Percentiles rank a stretch among this genome's conserved stretches.
Evolutionary conservation across 2,329 filamentous ascomycete species (phyloP).

Genomic region (Remersonia thermophila): DNA sequence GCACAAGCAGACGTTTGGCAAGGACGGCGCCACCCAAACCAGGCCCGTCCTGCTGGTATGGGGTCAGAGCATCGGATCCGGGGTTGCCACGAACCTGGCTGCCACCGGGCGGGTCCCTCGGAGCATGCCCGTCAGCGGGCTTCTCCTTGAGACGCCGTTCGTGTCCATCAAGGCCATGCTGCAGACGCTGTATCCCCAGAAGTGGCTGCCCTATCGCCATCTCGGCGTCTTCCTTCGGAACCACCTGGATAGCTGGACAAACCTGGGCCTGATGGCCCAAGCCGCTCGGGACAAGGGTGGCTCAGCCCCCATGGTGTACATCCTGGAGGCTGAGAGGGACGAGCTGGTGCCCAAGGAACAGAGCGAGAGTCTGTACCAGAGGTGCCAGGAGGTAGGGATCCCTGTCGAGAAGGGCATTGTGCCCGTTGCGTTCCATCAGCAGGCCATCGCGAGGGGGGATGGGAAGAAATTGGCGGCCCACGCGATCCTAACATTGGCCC

Average conservation of each 20-base stretch:
- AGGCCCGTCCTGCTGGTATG: slow-evolving; percentile 47
- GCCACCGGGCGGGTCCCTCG: slow-evolving; percentile 26
- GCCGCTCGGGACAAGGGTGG: slow-evolving; percentile 16
- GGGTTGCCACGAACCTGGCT: slow-evolving; percentile 53
- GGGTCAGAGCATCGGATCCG: slow-evolving; percentile 68
- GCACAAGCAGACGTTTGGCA: slow-evolving; percentile 21
- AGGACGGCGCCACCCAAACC: slow-evolving; percentile 16
- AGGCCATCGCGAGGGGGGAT: slow-evolving; percentile 35
- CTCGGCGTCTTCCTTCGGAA: slow-evolving; percentile 62
- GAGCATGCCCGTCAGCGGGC: slow-evolving; percentile 29
- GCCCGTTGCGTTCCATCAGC: slow-evolving; percentile 42
- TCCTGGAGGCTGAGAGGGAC: slow-evolving; percentile 45
- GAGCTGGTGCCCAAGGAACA: slow-evolving; percentile 45
- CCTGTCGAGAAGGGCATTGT: slow-evolving; percentile 33
- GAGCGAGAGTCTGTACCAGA: slow-evolving; percentile 31
- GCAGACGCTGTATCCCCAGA: slow-evolving; percentile 60
- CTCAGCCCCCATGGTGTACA: slow-evolving; percentile 29
- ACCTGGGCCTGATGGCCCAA: slow-evolving; percentile 32
- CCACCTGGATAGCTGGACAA: slow-evolving; percentile 42
- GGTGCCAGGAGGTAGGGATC: slow-evolving; percentile 36
- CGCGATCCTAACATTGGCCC: slow-evolving; percentile 25
- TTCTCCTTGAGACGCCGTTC: slow-evolving; percentile 69
- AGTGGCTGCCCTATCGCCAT: slow-evolving; percentile 67
- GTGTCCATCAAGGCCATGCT: slow-evolving; percentile 60
- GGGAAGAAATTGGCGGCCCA: slow-evolving; percentile 33